phyloP scores from a whole-genome alignment of 2,329 filamentous ascomycete species.

The Claviceps spartinae region DNA sequence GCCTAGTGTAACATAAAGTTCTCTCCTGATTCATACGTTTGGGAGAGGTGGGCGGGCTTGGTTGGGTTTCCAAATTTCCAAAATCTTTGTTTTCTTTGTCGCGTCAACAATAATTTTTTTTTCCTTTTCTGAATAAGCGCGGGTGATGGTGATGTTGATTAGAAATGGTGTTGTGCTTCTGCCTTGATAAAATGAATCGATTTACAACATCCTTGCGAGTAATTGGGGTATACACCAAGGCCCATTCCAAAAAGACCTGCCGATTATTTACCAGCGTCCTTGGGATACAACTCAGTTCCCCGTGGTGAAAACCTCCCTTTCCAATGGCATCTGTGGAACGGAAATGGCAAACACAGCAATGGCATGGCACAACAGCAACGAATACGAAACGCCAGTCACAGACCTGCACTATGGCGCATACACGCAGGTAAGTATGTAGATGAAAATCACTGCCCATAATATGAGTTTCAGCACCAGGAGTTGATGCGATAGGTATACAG shows the following conservation, averaged over 20 bases:
- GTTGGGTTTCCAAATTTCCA: not conserved
- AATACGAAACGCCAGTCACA: not conserved
- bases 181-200: not conserved
- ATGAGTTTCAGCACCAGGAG: not conserved
- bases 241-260: no score
- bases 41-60: not conserved
- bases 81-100: conserved; percentile 7
- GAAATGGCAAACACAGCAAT: not conserved
- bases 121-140: not conserved
- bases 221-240: no score
- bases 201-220: not conserved
- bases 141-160: not conserved
- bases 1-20: conserved; percentile 42
- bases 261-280: no score
- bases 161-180: not conserved
- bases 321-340: not conserved
- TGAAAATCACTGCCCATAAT: not conserved
- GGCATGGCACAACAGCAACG: not conserved
- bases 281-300: not conserved
- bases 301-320: not conserved
- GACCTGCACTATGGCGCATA: not conserved
- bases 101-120: not conserved
- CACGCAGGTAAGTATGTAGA: not conserved
- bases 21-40: conserved; percentile 21
- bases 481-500: not conserved